Evolutionary conservation across 176 grass and related monocot genomes (phyloP).

Genomic region (Chloris gayana): DNA sequence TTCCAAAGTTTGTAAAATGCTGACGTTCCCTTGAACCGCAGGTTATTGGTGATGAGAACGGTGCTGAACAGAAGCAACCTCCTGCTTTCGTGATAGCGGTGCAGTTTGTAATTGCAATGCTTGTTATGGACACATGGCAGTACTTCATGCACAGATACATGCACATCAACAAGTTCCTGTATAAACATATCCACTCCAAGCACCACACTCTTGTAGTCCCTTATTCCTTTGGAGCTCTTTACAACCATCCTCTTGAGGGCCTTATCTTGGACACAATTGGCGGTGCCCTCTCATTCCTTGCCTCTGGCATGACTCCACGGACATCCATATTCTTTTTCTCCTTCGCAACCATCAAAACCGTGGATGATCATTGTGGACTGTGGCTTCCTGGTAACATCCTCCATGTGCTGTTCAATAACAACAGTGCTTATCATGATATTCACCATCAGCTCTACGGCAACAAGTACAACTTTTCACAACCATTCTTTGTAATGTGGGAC

Average conservation of each 20-base stretch:
- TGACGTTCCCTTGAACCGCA: conserved; percentile 40
- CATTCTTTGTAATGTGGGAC: conserved; percentile 81
- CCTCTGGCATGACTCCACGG: conserved; percentile 77
- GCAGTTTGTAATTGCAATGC: conserved; percentile 68
- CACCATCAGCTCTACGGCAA: conserved; percentile 79
- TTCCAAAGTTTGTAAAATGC: conserved; percentile 8
- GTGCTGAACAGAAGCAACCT: conserved; percentile 50
- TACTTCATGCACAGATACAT: conserved; percentile 95
- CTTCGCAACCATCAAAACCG: conserved; percentile 81
- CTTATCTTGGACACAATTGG: conserved; percentile 80
- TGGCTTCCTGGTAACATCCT: conserved; percentile 82
- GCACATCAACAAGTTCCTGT: conserved; percentile 81
- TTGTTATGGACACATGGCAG: conserved; percentile 93
- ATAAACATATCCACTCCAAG: conserved; percentile 88
- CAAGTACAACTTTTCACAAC: conserved; percentile 92
- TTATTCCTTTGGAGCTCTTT: conserved; percentile 82
- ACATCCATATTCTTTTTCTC: conserved; percentile 86
- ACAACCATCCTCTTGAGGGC: conserved; percentile 91
- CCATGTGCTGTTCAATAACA: conserved; percentile 68
- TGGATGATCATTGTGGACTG: conserved; percentile 84
- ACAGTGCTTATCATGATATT: conserved; percentile 83
- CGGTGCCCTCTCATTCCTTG: conserved; percentile 75
- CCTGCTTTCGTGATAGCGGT: conserved; percentile 44
- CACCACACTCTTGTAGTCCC: conserved; percentile 83
- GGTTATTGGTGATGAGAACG: conserved; percentile 73